Conservation (phyloP, 306 rosid species). For the Prunus persica region DNA sequence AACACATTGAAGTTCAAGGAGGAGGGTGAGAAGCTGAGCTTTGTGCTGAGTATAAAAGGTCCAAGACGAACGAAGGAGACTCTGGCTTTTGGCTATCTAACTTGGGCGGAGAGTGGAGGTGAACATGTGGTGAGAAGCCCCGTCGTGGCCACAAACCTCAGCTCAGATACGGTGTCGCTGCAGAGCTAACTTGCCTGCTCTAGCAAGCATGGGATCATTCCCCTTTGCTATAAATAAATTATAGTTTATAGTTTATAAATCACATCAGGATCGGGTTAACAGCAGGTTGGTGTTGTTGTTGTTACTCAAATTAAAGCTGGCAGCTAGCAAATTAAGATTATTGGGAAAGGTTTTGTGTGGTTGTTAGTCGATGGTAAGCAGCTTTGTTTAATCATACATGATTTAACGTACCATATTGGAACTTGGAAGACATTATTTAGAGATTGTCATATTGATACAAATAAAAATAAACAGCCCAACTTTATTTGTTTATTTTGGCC, state of each 20-base stretch:
- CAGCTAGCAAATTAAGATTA: neutral
- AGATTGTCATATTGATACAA: neutral
- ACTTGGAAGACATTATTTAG: neutral
- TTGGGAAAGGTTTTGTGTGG: neutral
- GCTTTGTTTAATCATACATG: neutral
- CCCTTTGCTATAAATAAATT: neutral
- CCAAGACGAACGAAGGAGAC: constrained; percentile 1
- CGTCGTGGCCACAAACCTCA: constrained; percentile 43
- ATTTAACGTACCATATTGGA: neutral
- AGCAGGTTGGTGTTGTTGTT: neutral
- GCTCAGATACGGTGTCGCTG: neutral
- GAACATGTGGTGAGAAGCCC: constrained; percentile 56
- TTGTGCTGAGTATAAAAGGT: constrained; percentile 43
- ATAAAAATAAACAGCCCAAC: too few relatives aligned
- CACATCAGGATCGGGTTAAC: neutral
- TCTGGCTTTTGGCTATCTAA: constrained; percentile 45
- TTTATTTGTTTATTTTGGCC: neutral
- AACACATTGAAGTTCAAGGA: constrained; percentile 37
- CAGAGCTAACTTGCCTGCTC: neutral
- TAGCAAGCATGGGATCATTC: neutral
- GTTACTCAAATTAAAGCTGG: neutral
- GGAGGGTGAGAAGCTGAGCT: constrained; percentile 41
- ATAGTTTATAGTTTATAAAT: neutral
- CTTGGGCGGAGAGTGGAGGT: constrained; percentile 41
- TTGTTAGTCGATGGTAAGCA: neutral